phyloP scores from a whole-genome alignment of 306 rosid genomes.

The Boehmeria nivea region DNA sequence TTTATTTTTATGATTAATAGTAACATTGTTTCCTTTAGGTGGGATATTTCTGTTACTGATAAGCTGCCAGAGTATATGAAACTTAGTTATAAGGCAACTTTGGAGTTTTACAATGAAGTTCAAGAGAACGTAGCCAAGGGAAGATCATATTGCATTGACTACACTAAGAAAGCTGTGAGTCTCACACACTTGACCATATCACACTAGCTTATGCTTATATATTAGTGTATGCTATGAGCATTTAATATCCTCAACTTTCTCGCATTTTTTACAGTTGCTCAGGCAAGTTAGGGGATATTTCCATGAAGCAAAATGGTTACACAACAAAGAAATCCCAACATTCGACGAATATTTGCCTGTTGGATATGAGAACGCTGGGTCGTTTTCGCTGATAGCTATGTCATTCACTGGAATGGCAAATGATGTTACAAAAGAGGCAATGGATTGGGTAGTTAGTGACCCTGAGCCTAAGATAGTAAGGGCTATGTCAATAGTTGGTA shows the following conservation, averaged over 20 bases:
- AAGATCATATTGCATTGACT: slow-evolving; percentile 13
- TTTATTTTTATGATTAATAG: too few species aligned
- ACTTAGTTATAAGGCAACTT: background rate
- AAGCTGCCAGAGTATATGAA: slow-evolving; percentile 29
- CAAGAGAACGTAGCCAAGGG: slow-evolving; percentile 8
- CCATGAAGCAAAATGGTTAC: slow-evolving; percentile 25
- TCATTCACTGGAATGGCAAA: background rate
- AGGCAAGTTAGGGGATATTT: slow-evolving; percentile 7
- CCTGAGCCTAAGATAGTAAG: slow-evolving; percentile 14
- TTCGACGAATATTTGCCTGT: slow-evolving; percentile 22
- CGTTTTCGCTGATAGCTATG: background rate
- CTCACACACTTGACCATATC: too few species aligned
- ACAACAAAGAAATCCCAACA: slow-evolving; percentile 18
- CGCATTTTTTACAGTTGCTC: slow-evolving; percentile 12
- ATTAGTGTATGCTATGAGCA: too few species aligned
- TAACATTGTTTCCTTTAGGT: too few species aligned
- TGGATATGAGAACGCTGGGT: background rate
- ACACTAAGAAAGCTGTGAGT: slow-evolving; percentile 23
- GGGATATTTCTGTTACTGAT: slow-evolving; percentile 18
- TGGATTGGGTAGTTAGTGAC: slow-evolving; percentile 16
- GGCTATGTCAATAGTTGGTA: slow-evolving; percentile 11
- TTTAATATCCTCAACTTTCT: too few species aligned
- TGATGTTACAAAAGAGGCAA: background rate
- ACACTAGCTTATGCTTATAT: too few species aligned
- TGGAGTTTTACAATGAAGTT: slow-evolving; percentile 22